These are phyloP conservation scores for Amanita inopinata DNA, from an alignment of 768 basidiomycete genomes.

Conservation along the genomic window DNA sequence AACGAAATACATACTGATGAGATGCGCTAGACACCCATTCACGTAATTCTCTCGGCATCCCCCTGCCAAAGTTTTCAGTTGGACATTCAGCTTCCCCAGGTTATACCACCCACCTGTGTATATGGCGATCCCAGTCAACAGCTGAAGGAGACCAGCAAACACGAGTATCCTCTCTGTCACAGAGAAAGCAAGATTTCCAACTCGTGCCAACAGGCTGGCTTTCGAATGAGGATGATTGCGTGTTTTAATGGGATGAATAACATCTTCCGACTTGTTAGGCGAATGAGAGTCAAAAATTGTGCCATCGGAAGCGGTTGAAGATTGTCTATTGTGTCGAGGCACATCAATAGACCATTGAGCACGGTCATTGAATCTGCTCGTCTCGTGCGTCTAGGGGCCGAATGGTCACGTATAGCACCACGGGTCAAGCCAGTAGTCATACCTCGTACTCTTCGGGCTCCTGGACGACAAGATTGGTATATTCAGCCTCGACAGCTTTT, in stretches of 20 bases:
- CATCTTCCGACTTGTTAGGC: constrained; percentile 45
- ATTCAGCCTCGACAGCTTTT: constrained; percentile 33
- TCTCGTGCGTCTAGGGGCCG: constrained; percentile 13
- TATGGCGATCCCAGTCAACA: constrained; percentile 61
- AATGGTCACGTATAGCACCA: constrained; percentile 19
- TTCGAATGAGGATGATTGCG: constrained; percentile 10
- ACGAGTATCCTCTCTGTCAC: constrained; percentile 56
- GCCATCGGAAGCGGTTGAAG: constrained; percentile 40
- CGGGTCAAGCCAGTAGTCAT: constrained; percentile 28
- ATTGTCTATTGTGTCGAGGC: constrained; percentile 31
- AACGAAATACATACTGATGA: constrained; percentile 61
- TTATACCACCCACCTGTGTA: constrained; percentile 51
- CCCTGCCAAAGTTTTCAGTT: constrained; percentile 25
- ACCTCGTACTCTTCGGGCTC: constrained; percentile 48
- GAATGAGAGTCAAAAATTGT: constrained; percentile 43
- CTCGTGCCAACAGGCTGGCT: constrained; percentile 23
- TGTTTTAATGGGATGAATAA: constrained; percentile 34
- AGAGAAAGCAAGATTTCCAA: constrained; percentile 41
- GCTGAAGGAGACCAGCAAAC: constrained; percentile 57
- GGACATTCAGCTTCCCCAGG: background rate
- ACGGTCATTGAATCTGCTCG: constrained; percentile 28
- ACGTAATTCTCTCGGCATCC: constrained; percentile 71
- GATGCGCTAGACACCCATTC: constrained; percentile 82
- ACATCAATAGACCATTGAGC: constrained; percentile 48
- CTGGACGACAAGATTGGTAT: constrained; percentile 46